Conservation (phyloP, 768 basidiomycete genomes). For the Obba rivulosa region DNA sequence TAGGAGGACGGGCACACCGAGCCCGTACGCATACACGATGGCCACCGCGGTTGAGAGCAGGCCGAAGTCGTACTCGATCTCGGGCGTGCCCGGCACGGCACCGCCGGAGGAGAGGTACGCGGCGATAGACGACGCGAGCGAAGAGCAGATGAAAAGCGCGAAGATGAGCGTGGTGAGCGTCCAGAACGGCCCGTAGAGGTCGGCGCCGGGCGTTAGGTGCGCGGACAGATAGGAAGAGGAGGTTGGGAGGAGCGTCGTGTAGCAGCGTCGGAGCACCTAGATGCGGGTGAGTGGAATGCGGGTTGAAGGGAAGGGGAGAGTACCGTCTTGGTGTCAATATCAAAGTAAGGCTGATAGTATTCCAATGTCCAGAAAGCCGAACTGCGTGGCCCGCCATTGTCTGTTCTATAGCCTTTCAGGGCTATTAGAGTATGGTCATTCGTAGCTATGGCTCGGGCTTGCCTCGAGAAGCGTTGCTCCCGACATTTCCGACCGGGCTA, state of each 20-base stretch:
- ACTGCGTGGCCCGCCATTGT: slow-evolving; percentile 40
- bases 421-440: too few relatives aligned
- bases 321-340: slow-evolving; percentile 78
- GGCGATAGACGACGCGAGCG: slow-evolving; percentile 81
- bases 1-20: slow-evolving; percentile 73
- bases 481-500: slow-evolving; percentile 2
- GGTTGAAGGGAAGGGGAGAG: slow-evolving; percentile 2
- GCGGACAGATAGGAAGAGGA: slow-evolving; percentile 55
- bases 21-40: slow-evolving; percentile 83
- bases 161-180: slow-evolving; percentile 94
- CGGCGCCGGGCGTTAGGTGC: slow-evolving; percentile 58
- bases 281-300: background rate
- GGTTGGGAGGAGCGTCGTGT: slow-evolving; percentile 72
- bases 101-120: slow-evolving; percentile 71
- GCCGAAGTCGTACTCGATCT: slow-evolving; percentile 81
- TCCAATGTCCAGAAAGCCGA: slow-evolving; percentile 77
- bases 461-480: slow-evolving; percentile 13
- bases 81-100: slow-evolving; percentile 21
- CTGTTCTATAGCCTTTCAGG: slow-evolving; percentile 56
- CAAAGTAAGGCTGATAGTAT: slow-evolving; percentile 85
- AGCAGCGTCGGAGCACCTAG: slow-evolving; percentile 70
- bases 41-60: slow-evolving; percentile 78
- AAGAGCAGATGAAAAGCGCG: slow-evolving; percentile 88
- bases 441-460: background rate
- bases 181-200: slow-evolving; percentile 95